Evolutionary conservation across 495 filamentous ascomycete genomes (phyloP).

Genomic region (Neurospora sp.): DNA sequence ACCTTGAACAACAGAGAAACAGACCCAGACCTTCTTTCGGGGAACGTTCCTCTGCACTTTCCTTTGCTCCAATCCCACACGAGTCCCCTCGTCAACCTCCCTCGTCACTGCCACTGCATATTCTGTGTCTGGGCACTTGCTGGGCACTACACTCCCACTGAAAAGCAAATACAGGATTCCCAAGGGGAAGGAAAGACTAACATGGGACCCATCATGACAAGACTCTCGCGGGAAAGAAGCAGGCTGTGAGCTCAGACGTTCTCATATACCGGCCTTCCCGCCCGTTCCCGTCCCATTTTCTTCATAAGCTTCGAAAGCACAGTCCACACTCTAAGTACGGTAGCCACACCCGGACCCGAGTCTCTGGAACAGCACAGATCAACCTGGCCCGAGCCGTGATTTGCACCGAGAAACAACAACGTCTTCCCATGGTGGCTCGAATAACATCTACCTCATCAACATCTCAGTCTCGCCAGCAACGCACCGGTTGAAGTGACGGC

Average conservation of each 20-base stretch:
- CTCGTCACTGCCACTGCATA: background rate
- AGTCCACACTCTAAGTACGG: background rate
- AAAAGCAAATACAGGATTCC: background rate
- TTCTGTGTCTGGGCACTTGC: background rate
- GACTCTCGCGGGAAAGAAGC: background rate
- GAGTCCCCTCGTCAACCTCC: background rate
- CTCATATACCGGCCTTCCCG: background rate
- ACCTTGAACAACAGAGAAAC: background rate
- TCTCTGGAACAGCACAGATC: background rate
- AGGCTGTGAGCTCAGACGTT: background rate
- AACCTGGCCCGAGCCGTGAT: background rate
- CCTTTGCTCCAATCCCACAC: background rate
- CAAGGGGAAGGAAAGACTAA: background rate
- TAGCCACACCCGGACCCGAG: background rate
- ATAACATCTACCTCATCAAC: background rate
- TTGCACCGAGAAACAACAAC: background rate
- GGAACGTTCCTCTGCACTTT: background rate
- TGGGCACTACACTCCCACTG: background rate
- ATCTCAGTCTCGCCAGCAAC: background rate
- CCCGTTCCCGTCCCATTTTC: background rate
- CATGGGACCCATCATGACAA: background rate
- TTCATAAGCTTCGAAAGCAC: background rate
- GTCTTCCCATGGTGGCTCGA: background rate
- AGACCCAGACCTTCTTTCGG: background rate
- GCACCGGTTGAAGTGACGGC: background rate